phyloP scores from a whole-genome alignment of 2,329 filamentous ascomycete species.

The Domatiomyces catenatus region DNA sequence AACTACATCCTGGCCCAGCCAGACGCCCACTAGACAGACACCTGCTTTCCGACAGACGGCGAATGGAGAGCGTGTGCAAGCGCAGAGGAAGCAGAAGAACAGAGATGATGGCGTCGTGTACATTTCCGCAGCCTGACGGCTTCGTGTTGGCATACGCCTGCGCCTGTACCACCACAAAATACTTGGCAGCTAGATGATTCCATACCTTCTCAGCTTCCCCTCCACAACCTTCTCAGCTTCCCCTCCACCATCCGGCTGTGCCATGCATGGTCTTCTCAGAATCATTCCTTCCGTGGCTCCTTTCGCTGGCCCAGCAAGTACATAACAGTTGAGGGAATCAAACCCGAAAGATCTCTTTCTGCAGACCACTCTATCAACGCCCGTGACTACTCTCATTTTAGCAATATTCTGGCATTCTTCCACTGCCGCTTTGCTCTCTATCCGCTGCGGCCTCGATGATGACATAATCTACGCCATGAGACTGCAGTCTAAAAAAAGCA shows the following conservation, averaged over 20 bases:
- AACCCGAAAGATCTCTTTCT: not conserved
- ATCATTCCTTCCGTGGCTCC: no score
- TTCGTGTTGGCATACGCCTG: not conserved
- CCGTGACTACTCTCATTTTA: not conserved
- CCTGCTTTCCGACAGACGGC: not conserved
- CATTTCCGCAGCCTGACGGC: not conserved
- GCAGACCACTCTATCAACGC: not conserved
- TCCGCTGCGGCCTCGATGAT: no score
- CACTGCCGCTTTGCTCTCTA: no score
- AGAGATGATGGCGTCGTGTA: not conserved
- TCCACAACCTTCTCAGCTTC: not conserved
- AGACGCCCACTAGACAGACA: conserved; percentile 38
- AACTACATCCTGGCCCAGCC: conserved; percentile 88
- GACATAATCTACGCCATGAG: no score
- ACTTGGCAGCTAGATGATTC: not conserved
- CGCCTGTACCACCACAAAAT: not conserved
- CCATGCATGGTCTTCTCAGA: not conserved
- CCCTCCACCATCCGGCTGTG: not conserved
- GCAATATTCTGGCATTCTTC: no score
- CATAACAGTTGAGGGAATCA: not conserved
- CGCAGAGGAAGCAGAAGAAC: not conserved
- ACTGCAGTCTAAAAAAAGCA: no score
- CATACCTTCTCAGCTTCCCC: not conserved
- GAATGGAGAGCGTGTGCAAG: not conserved
- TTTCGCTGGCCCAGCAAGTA: not conserved